Evolutionary conservation across 805 yeast genomes (phyloP), one percentile per base, ranked within the genome.

Genomic region (Metschnikowia drakensbergensis): DNA sequence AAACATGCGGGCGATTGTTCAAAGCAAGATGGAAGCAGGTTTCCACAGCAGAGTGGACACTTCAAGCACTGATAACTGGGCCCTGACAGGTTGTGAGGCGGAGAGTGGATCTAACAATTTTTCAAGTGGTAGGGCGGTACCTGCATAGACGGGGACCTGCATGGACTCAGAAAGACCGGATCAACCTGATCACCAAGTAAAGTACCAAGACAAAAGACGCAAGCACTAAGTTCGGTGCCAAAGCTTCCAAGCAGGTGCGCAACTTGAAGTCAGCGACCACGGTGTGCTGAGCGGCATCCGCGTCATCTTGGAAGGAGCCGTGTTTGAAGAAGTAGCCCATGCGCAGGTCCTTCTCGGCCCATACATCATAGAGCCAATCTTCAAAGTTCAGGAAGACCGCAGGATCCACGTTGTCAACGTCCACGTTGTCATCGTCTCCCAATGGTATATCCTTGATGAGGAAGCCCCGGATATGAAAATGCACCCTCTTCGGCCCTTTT

Each of bases 321-420:
- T 70, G 67, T 10, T 69, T 60, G 59, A 80, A 83, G 58, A 80
- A 88, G 13, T 63, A 61, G n/a, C 77, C 82, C 81, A 94, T 72
- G 42, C 84, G 63, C 42, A 64, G 67, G 65, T 94, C 98, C 65
- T 94, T 94, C 54, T 80, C 84, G 17, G 68, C 60, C 98, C 98
- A 94, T 8, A 79, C 67, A 3, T 75, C 66, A 51, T 72, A 75
- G 40, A 94, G 66, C 99, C 99, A 94, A 25, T 76, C 67, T 46
- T 83, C 86, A 60, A 94, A 90, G 37, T 56, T 60, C 42, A 66
- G 57, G 58, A 76, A 64, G 49, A 76, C 77, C 30, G 63, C 63
- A n/a, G 72, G 73, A 7, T 52, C 58, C 29, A 69, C 68, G 5
- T 74, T 70, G 45, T 79, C 79, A 42, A 76, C 74, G 27, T 77